phyloP scores from a whole-genome alignment of 75 land plant species.

The Sequoiadendron giganteum region DNA sequence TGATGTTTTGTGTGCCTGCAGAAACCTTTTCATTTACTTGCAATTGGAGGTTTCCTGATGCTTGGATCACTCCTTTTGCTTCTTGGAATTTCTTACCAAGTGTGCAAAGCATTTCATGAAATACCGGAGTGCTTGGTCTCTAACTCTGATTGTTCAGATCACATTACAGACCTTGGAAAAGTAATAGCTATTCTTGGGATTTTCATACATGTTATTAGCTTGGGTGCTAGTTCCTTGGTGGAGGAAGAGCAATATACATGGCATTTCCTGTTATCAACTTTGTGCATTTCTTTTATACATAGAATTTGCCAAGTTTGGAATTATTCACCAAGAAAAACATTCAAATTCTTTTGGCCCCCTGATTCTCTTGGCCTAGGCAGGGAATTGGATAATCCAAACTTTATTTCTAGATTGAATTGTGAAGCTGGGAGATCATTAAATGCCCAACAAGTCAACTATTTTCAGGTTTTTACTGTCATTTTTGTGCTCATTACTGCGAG shows the following conservation, averaged over 20 bases:
- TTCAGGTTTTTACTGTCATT: conserved; percentile 23
- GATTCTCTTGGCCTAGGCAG: neutral
- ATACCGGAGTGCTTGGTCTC: neutral
- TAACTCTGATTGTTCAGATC: neutral
- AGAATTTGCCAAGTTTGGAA: conserved; percentile 20
- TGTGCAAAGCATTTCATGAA: conserved; percentile 22
- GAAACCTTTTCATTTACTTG: conserved; percentile 51
- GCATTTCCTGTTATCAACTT: conserved; percentile 71
- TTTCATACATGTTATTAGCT: conserved; percentile 57
- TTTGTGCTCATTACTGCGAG: conserved; percentile 64
- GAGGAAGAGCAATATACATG: conserved; percentile 96
- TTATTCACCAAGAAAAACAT: neutral
- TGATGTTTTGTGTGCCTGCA: conserved; percentile 34
- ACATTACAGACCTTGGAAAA: conserved; percentile 21
- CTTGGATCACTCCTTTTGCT: conserved; percentile 54
- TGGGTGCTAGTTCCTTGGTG: conserved; percentile 86
- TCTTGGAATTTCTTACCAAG: conserved; percentile 22
- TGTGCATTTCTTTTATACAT: conserved; percentile 49
- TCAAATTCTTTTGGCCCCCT: conserved; percentile 4
- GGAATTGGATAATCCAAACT: neutral
- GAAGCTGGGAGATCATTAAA: neutral
- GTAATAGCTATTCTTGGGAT: conserved; percentile 41
- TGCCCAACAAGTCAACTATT: neutral
- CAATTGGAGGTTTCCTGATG: conserved; percentile 60
- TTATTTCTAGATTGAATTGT: neutral